Percentiles rank a stretch among this genome's conserved stretches.
Conservation (phyloP, 768 basidiomycete genomes). For the Pulveroboletus sp. region DNA sequence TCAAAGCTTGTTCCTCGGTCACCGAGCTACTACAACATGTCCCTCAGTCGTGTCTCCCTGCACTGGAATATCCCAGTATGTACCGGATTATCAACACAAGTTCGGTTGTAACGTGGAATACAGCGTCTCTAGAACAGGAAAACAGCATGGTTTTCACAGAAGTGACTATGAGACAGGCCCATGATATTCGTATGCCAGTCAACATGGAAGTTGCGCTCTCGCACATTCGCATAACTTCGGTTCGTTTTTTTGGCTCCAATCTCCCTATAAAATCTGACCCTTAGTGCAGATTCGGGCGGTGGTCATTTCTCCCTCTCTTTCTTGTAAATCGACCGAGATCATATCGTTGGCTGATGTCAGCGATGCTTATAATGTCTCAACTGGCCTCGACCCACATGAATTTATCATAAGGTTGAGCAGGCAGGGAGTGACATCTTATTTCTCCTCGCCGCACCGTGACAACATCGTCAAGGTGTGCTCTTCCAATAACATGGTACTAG, state of each 20-base stretch:
- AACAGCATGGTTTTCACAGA: slow-evolving; percentile 47
- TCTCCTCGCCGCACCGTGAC: slow-evolving; percentile 67
- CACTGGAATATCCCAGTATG: slow-evolving; percentile 55
- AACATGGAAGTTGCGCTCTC: slow-evolving; percentile 58
- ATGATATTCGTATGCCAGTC: slow-evolving; percentile 69
- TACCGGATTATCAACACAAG: neutral
- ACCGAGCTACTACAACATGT: slow-evolving; percentile 55
- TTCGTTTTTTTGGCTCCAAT: slow-evolving; percentile 31
- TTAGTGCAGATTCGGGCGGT: slow-evolving; percentile 57
- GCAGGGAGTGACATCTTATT: slow-evolving; percentile 70
- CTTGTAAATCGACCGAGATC: slow-evolving; percentile 78
- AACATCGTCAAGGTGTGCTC: slow-evolving; percentile 62
- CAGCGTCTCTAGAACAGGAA: slow-evolving; percentile 65
- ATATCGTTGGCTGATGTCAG: slow-evolving; percentile 77
- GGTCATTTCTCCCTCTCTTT: slow-evolving; percentile 59
- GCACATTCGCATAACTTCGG: slow-evolving; percentile 77
- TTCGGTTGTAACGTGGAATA: slow-evolving; percentile 9
- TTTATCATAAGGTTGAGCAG: slow-evolving; percentile 75
- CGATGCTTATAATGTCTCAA: slow-evolving; percentile 80
- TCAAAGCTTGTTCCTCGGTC: slow-evolving; percentile 62
- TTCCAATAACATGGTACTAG: neutral
- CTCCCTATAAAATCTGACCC: slow-evolving; percentile 2
- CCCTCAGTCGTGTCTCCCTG: slow-evolving; percentile 41
- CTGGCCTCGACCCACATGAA: slow-evolving; percentile 69
- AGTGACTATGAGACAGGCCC: slow-evolving; percentile 61